phyloP scores from a whole-genome alignment of 176 grass and related monocot species.

The Hordeum vulgare region DNA sequence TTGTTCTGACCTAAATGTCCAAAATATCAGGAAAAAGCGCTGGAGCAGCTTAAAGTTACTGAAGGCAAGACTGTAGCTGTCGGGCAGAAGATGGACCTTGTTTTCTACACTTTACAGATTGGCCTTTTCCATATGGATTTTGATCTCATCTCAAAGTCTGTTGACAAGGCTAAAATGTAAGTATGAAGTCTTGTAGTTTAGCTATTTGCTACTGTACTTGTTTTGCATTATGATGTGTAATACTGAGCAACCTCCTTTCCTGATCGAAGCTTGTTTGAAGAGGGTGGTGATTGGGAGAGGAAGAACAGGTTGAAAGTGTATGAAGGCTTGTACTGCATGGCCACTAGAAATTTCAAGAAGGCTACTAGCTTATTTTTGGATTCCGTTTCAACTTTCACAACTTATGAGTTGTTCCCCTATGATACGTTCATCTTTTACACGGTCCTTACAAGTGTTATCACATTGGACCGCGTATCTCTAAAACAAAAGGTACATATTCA shows the following conservation, averaged over 20 bases:
- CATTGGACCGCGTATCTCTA: constrained; percentile 92
- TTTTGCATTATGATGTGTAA: constrained; percentile 7
- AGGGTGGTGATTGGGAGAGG: constrained; percentile 98
- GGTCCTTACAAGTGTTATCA: constrained; percentile 82
- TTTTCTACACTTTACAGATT: constrained; percentile 86
- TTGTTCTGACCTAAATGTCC: background rate
- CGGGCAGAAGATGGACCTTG: constrained; percentile 98
- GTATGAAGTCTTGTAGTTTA: background rate
- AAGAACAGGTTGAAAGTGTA: constrained; percentile 99
- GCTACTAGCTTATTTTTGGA: constrained; percentile 93
- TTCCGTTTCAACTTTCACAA: constrained; percentile 96
- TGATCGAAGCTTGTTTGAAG: constrained; percentile 83
- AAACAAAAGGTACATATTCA: constrained; percentile 57
- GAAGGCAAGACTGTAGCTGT: constrained; percentile 98
- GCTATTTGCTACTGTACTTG: constrained; percentile 5
- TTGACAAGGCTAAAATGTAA: constrained; percentile 98
- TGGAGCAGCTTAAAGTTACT: constrained; percentile 92
- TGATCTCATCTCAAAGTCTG: constrained; percentile 91
- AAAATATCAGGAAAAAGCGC: constrained; percentile 73
- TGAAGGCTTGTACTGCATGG: constrained; percentile 92
- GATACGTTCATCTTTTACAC: constrained; percentile 98
- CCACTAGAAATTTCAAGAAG: constrained; percentile 91
- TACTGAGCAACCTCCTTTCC: background rate
- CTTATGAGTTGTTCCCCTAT: constrained; percentile 89
- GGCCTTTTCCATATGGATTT: constrained; percentile 98